A percentile compares a stretch with the other conserved stretches of the same genome.
Evolutionary conservation across 495 filamentous ascomycete species (phyloP).

Genomic region (Usnea hakonensis): DNA sequence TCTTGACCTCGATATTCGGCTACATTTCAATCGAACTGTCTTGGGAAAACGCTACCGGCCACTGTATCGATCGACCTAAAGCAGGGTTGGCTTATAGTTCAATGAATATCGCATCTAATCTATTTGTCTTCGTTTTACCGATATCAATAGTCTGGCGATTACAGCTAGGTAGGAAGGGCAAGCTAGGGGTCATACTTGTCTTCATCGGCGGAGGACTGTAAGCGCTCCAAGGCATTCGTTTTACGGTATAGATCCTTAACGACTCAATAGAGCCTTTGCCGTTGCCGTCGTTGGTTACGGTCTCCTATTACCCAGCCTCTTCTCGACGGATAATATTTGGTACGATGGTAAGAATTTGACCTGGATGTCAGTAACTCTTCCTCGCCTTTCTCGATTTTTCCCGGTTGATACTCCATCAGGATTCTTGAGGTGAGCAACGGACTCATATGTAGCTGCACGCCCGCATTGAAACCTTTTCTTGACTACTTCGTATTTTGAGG

Average conservation of each 20-base stretch:
- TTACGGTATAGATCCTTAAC: background rate
- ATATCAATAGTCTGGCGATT: conserved; percentile 34
- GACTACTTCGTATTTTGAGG: too few species aligned
- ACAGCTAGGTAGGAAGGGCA: conserved; percentile 33
- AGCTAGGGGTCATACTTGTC: conserved; percentile 36
- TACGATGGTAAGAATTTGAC: conserved; percentile 1
- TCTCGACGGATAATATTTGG: background rate
- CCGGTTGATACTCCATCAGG: background rate
- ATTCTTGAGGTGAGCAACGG: conserved; percentile 7
- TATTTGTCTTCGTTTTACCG: conserved; percentile 35
- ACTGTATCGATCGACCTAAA: conserved; percentile 33
- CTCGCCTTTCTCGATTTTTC: background rate
- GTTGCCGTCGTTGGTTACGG: conserved; percentile 9
- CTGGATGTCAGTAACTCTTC: background rate
- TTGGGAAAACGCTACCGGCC: conserved; percentile 21
- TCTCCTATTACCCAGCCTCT: background rate
- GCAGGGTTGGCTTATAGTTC: conserved; percentile 30
- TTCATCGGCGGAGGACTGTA: too few species aligned
- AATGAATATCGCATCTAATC: conserved; percentile 33
- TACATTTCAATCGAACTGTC: conserved; percentile 34
- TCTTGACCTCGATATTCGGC: conserved; percentile 34
- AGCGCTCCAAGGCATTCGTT: too few species aligned
- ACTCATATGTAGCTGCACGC: conserved; percentile 8
- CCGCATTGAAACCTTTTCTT: conserved; percentile 3
- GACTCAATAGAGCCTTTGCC: background rate